Conservation (phyloP, 495 filamentous ascomycete genomes). For the Xylaria sp. region DNA sequence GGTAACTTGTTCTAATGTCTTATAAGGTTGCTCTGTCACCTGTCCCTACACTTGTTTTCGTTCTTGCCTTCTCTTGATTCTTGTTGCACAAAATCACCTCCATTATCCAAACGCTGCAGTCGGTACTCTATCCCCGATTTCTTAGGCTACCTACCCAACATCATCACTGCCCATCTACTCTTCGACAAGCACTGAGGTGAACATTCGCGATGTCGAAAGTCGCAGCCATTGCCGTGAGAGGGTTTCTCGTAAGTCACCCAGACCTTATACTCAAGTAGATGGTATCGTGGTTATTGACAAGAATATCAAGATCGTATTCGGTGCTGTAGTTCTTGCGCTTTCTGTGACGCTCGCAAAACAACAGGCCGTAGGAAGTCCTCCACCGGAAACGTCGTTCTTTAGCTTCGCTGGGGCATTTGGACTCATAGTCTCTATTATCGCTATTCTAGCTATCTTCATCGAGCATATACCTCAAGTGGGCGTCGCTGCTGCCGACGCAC, state of each 20-base stretch:
- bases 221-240: conserved; percentile 16
- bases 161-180: neutral
- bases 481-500: conserved; percentile 50
- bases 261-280: neutral
- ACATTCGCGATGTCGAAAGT: conserved; percentile 18
- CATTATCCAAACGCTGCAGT: neutral
- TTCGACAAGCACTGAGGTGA: neutral
- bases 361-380: conserved; percentile 46
- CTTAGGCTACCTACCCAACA: neutral
- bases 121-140: neutral
- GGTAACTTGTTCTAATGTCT: neutral
- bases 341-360: conserved; percentile 54
- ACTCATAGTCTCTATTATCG: conserved; percentile 50
- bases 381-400: conserved; percentile 52
- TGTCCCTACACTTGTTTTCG: neutral
- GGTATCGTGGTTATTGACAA: neutral
- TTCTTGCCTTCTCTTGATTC: neutral
- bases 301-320: conserved; percentile 48
- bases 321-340: conserved; percentile 54
- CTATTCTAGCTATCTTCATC: conserved; percentile 47
- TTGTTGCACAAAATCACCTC: neutral
- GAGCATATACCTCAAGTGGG: conserved; percentile 49
- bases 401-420: conserved; percentile 58
- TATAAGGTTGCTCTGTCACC: neutral
- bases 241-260: conserved; percentile 20